A percentile compares a stretch with the other conserved stretches of the same genome.
phyloP scores from a whole-genome alignment of 2,329 filamentous ascomycete species.

The Phialophora verrucosa region DNA sequence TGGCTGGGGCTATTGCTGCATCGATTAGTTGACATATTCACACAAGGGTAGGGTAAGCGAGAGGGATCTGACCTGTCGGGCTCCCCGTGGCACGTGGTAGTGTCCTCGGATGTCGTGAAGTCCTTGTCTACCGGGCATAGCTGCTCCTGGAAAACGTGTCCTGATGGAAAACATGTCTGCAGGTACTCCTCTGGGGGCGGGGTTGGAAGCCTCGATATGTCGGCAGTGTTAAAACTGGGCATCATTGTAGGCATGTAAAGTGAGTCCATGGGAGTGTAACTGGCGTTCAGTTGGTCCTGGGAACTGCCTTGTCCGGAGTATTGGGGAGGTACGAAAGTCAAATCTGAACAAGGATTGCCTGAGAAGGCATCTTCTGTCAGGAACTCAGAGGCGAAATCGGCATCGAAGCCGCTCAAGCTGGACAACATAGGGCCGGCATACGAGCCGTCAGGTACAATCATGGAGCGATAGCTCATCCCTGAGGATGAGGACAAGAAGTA shows the following conservation, averaged over 20 bases:
- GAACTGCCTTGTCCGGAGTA: slow-evolving; percentile 25
- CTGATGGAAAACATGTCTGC: slow-evolving; percentile 22
- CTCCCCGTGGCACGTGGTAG: slow-evolving; percentile 9
- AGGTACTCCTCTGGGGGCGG: slow-evolving; percentile 34
- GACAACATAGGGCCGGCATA: slow-evolving; percentile 26
- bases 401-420: slow-evolving; percentile 21
- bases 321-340: slow-evolving; percentile 22
- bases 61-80: slow-evolving; percentile 28
- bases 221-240: slow-evolving; percentile 21
- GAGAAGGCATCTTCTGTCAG: slow-evolving; percentile 28
- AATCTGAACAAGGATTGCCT: slow-evolving; percentile 16
- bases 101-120: slow-evolving; percentile 16
- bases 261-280: slow-evolving; percentile 28
- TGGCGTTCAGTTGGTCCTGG: slow-evolving; percentile 27
- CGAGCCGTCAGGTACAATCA: slow-evolving; percentile 21
- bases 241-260: slow-evolving; percentile 26
- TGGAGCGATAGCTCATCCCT: slow-evolving; percentile 24
- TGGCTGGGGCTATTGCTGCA: slow-evolving; percentile 18
- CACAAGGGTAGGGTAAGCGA: not conserved
- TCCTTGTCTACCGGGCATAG: slow-evolving; percentile 18
- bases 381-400: slow-evolving; percentile 31
- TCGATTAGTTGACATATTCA: slow-evolving; percentile 9
- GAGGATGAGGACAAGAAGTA: slow-evolving; percentile 26
- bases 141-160: slow-evolving; percentile 24
- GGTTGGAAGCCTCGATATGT: slow-evolving; percentile 22